phyloP scores from a whole-genome alignment of 352 stramenopile genomes.

The Globisporangium sylvaticum region DNA sequence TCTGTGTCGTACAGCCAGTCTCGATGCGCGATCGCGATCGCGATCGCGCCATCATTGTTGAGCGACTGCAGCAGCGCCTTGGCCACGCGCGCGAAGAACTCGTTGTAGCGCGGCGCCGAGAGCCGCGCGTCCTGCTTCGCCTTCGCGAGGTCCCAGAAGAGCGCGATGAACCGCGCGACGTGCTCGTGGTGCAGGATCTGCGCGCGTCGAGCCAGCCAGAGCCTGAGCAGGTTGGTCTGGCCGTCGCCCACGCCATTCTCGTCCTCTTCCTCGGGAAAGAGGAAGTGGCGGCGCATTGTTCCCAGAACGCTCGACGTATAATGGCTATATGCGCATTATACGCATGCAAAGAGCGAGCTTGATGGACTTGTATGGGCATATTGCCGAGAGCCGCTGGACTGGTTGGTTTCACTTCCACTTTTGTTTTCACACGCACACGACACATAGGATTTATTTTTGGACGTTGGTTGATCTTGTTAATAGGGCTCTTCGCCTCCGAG shows the following conservation, averaged over 20 bases:
- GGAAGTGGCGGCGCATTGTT: constrained; percentile 57
- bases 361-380: neutral
- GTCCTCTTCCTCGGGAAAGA: constrained; percentile 53
- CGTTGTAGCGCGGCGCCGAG: constrained; percentile 35
- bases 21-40: constrained; percentile 36
- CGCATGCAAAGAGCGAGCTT: no score
- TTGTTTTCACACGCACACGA: neutral
- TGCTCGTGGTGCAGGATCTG: constrained; percentile 30
- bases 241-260: constrained; percentile 61
- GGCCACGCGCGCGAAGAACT: constrained; percentile 58
- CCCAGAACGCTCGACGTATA: neutral
- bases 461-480: constrained; percentile 1
- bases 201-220: constrained; percentile 50
- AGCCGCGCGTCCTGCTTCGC: constrained; percentile 20
- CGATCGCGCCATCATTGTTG: constrained; percentile 26
- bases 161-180: constrained; percentile 29
- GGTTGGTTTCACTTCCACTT: neutral
- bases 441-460: neutral
- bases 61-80: constrained; percentile 57
- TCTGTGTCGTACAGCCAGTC: constrained; percentile 76
- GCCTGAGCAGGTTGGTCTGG: constrained; percentile 39
- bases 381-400: neutral
- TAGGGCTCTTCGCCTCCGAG: neutral
- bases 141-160: constrained; percentile 69
- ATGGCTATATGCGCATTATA: neutral